Evolutionary conservation across 177 flowering plant genomes (phyloP), one percentile per base, ranked within the genome.

Genomic region (Telopea speciosissima): DNA sequence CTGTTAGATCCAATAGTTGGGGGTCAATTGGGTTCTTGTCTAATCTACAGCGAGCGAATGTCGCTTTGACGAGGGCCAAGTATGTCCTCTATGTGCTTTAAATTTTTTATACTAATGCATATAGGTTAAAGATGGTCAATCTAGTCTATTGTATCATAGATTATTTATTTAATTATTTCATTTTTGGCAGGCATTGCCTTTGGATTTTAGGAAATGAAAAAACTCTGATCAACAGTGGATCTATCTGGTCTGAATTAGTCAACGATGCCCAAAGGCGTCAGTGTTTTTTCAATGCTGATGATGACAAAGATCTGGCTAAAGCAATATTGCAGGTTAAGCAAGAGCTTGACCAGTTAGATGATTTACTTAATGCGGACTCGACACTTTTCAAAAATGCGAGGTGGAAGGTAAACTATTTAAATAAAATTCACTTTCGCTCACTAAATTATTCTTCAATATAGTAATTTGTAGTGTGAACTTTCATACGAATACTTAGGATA

Each of bases 21-120:
- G 88, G 88, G 54, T 72, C 74, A 9, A 75, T 87, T 1, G 88
- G 86, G 10, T 84, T 87, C 56, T 82, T 84, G 62, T 75, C 80
- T 22, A 79, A 77, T 59, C 70, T 5, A 24, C 82, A 82, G 28
- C 70, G 85, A 56, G 68, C 85, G 9, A 87, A 87, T 73, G 89
- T 87, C 24, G 88, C 91, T 10, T 58, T 85, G 56, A 83, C 89
- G 61, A 69, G 87, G 74, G 87, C 89, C 10, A 84, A 82, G 89
- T 87, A 79, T 22, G 69, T 17, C 17, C 19, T 52, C 22, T 58
- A 4, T 26, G 14, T n/a, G 44, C 62, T 68, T 25, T 14, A 3
- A 52, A 52, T 52, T 52, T 36, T 52, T 14, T 52, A 14, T 52
- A n/a, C 22, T 58, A 19, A n/a, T 58, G 5, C 22, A 21, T 58